Percentiles rank a stretch among this genome's conserved stretches.
Evolutionary conservation across 139 green algal species (phyloP).

Genomic region (Chlamydomonas schloesseri): DNA sequence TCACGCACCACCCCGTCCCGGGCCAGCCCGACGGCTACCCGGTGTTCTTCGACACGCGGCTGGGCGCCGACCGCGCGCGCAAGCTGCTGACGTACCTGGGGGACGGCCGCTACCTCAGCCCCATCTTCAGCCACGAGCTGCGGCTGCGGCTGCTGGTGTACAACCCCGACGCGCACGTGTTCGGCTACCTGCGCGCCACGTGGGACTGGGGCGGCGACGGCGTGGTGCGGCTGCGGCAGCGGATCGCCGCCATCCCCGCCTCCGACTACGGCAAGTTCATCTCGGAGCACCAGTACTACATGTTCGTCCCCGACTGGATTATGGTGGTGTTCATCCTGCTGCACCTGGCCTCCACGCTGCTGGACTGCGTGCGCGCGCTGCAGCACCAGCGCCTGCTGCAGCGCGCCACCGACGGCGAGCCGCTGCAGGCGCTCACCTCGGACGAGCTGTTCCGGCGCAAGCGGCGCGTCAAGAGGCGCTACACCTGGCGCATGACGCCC

Average conservation of each 20-base stretch:
- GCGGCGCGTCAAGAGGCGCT: constrained; percentile 43
- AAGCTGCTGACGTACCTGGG: constrained; percentile 46
- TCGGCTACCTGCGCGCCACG: constrained; percentile 40
- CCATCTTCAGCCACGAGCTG: neutral
- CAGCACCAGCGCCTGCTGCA: constrained; percentile 33
- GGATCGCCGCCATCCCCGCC: constrained; percentile 37
- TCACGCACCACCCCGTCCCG: constrained; percentile 52
- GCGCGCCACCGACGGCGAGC: constrained; percentile 20
- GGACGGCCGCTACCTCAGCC: constrained; percentile 45
- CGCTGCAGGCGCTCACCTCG: constrained; percentile 25
- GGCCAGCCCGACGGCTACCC: constrained; percentile 59
- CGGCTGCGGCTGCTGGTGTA: constrained; percentile 19
- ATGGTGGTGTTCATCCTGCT: constrained; percentile 48
- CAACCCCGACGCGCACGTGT: constrained; percentile 45
- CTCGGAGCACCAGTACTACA: neutral
- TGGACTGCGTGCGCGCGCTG: constrained; percentile 31
- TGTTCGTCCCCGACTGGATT: constrained; percentile 57
- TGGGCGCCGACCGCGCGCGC: neutral
- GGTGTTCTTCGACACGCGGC: constrained; percentile 44
- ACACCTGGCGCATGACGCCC: constrained; percentile 8
- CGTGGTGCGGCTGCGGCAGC: constrained; percentile 39
- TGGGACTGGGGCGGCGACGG: constrained; percentile 41
- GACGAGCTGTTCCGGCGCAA: constrained; percentile 47
- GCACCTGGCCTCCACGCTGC: constrained; percentile 15
- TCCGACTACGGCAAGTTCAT: constrained; percentile 56